Evolutionary conservation across 768 basidiomycete species (phyloP).

Genomic region (Tricholoma flavovirens): DNA sequence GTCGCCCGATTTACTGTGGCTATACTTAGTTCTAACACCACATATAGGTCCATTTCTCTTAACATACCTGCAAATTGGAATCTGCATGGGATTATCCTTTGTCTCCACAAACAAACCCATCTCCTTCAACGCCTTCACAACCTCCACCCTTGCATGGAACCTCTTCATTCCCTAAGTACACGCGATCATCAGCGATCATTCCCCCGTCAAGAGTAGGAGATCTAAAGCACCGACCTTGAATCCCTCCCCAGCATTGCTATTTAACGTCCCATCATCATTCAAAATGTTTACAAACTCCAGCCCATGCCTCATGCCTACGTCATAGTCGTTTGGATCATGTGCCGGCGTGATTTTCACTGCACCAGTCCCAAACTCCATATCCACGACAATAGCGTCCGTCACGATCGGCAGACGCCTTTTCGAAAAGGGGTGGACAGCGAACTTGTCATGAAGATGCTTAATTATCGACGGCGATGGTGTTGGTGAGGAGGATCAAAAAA

Average conservation of each 20-base stretch:
- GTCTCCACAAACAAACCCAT: constrained; percentile 82
- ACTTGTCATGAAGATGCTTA: constrained; percentile 92
- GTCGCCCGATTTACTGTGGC: constrained; percentile 87
- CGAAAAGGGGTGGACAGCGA: constrained; percentile 84
- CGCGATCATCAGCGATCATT: background rate
- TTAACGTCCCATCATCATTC: constrained; percentile 96
- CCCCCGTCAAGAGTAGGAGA: background rate
- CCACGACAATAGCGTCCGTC: constrained; percentile 80
- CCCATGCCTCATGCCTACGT: constrained; percentile 82
- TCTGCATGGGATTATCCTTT: constrained; percentile 96
- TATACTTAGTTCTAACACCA: background rate
- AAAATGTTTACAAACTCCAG: constrained; percentile 91
- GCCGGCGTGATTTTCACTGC: constrained; percentile 99
- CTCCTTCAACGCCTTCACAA: constrained; percentile 81
- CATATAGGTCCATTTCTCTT: background rate
- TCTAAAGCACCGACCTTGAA: constrained; percentile 51
- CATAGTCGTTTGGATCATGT: constrained; percentile 96
- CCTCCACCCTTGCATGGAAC: constrained; percentile 84
- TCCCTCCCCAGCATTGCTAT: constrained; percentile 75
- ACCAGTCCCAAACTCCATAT: constrained; percentile 96
- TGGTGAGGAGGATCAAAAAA: background rate
- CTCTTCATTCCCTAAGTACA: constrained; percentile 94
- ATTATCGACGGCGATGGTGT: too few relatives aligned
- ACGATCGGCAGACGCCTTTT: constrained; percentile 84
- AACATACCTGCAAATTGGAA: constrained; percentile 82